Conservation (phyloP, 805 yeast genomes). For the Candida multigemmis region DNA sequence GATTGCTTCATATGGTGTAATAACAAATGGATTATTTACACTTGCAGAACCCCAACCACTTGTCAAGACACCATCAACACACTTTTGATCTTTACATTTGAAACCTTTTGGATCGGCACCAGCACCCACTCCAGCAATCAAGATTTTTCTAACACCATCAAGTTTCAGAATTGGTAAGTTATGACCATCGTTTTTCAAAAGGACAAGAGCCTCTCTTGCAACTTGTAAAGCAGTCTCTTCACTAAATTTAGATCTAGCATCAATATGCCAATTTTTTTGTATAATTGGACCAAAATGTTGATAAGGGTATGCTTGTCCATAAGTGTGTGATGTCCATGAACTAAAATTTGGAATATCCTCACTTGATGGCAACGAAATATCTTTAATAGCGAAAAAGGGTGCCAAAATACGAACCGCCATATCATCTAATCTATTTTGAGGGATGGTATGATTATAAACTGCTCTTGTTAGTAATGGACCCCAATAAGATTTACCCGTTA, state of each 20-base stretch:
- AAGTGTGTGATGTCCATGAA: conserved; percentile 50
- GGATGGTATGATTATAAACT: conserved; percentile 46
- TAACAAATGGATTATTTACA: conserved; percentile 44
- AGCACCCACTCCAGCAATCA: conserved; percentile 47
- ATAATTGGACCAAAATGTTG: conserved; percentile 46
- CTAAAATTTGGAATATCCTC: conserved; percentile 43
- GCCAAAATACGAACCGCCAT: conserved; percentile 56
- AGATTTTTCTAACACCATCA: conserved; percentile 32
- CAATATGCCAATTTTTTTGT: conserved; percentile 45
- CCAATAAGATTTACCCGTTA: conserved; percentile 45
- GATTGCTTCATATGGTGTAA: conserved; percentile 53
- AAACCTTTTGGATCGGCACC: conserved; percentile 42
- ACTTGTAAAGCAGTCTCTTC: conserved; percentile 41
- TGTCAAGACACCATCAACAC: conserved; percentile 45
- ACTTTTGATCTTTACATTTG: conserved; percentile 43
- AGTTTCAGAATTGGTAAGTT: conserved; percentile 40
- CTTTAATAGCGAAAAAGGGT: conserved; percentile 40
- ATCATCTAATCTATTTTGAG: conserved; percentile 46
- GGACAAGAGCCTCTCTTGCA: conserved; percentile 49
- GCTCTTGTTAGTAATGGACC: conserved; percentile 50
- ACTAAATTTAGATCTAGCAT: conserved; percentile 40
- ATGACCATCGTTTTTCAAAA: conserved; percentile 44
- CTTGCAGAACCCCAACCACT: conserved; percentile 64
- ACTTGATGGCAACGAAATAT: conserved; percentile 26
- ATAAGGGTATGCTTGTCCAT: conserved; percentile 45